These are phyloP conservation scores for Wallacemonas sp. DNA, from an alignment of 208 protist genomes.

Conservation along the genomic window DNA sequence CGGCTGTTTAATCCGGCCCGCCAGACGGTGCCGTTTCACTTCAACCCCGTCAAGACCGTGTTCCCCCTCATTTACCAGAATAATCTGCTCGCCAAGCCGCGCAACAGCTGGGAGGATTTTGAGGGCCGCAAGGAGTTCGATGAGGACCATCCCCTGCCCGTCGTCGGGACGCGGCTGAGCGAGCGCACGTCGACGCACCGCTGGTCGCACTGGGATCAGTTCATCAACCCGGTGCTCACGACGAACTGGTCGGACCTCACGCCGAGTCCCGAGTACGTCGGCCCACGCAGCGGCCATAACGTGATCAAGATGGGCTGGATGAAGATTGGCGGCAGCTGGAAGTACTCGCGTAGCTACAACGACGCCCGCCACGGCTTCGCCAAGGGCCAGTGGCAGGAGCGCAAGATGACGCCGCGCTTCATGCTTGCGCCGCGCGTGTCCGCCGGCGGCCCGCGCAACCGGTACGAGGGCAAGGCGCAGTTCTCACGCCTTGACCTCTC, in stretches of 20 bases:
- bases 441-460: conserved; percentile 73
- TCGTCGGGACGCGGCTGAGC: conserved; percentile 75
- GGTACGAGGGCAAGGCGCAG: conserved; percentile 84
- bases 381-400: conserved; percentile 89
- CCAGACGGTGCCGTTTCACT: conserved; percentile 75
- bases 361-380: conserved; percentile 74
- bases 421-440: conserved; percentile 90
- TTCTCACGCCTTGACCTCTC: conserved; percentile 70
- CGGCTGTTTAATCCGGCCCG: conserved; percentile 75
- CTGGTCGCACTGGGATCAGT: conserved; percentile 89
- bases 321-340: conserved; percentile 91
- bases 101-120: conserved; percentile 85
- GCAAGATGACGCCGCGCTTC: conserved; percentile 91
- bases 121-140: conserved; percentile 80
- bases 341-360: conserved; percentile 85
- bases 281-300: conserved; percentile 80
- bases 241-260: conserved; percentile 68
- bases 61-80: conserved; percentile 92
- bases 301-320: conserved; percentile 92
- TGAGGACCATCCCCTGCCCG: conserved; percentile 80
- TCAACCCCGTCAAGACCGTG: conserved; percentile 72
- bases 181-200: conserved; percentile 79
- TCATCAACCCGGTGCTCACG: conserved; percentile 84
- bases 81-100: conserved; percentile 80
- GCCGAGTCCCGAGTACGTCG: conserved; percentile 84